Evolutionary conservation across 441 rosid genomes (phyloP).

Genomic region (Brassica hybrid): DNA sequence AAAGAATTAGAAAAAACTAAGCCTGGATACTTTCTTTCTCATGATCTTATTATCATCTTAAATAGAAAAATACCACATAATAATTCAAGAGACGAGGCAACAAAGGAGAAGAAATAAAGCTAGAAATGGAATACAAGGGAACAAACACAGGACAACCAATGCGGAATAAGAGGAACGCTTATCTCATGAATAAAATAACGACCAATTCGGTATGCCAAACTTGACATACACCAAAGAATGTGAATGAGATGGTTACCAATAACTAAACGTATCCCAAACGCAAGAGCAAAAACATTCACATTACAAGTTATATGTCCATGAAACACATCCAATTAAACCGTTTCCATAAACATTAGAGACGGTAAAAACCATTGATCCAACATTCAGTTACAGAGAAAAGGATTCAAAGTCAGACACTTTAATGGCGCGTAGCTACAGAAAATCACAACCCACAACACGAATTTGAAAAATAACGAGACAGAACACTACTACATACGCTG

Average conservation of each 20-base stretch:
- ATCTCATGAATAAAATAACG: slow-evolving; percentile 7
- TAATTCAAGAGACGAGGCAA: not conserved
- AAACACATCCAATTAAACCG: slow-evolving; percentile 6
- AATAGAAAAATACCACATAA: not conserved
- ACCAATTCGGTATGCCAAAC: not conserved
- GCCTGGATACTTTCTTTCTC: not conserved
- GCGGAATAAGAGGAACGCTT: slow-evolving; percentile 18
- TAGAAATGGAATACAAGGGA: not conserved
- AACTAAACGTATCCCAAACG: slow-evolving; percentile 23
- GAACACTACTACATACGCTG: not conserved
- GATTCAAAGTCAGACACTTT: slow-evolving; percentile 8
- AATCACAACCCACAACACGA: slow-evolving; percentile 5
- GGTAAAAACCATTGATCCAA: not conserved
- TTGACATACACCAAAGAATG: slow-evolving; percentile 18
- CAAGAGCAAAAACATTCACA: slow-evolving; percentile 17
- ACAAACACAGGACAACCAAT: not conserved
- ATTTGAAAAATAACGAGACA: not conserved
- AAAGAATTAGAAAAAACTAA: not conserved
- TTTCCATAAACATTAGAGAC: not conserved
- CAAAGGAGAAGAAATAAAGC: not conserved
- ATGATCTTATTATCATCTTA: slow-evolving; percentile 5
- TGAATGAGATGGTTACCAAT: slow-evolving; percentile 8
- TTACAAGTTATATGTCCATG: not conserved
- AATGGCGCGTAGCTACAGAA: not conserved
- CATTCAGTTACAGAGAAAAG: not conserved